Conservation (phyloP, 2,329 filamentous ascomycete species). For the Aspergillus chevalieri region DNA sequence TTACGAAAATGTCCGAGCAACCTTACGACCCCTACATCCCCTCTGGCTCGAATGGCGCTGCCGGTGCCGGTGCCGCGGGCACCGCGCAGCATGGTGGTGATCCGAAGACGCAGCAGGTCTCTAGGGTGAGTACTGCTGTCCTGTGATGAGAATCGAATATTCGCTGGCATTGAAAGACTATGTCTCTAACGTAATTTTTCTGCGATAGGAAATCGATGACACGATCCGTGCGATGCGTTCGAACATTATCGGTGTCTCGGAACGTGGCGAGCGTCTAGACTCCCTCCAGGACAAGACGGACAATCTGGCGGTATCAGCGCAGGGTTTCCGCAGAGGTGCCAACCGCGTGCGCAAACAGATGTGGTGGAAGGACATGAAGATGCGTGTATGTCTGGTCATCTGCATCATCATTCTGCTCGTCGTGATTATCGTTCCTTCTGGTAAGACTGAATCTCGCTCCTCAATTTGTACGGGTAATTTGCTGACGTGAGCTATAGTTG, state of each 20-base stretch:
- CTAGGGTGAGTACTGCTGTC: conserved; percentile 63
- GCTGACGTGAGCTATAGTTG: conserved; percentile 25
- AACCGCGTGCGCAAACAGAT: conserved; percentile 95
- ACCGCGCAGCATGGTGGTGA: conserved; percentile 49
- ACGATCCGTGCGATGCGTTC: conserved; percentile 93
- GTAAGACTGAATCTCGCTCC: conserved; percentile 48
- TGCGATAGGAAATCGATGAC: conserved; percentile 83
- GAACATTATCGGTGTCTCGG: conserved; percentile 94
- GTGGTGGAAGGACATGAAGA: conserved; percentile 99
- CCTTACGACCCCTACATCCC: conserved; percentile 90
- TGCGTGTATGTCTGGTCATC: conserved; percentile 91
- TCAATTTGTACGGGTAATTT: background rate
- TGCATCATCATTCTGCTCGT: conserved; percentile 87
- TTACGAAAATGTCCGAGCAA: conserved; percentile 50
- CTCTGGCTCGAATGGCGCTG: conserved; percentile 49
- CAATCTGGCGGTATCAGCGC: conserved; percentile 85
- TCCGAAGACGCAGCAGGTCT: conserved; percentile 65
- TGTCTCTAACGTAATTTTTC: conserved; percentile 3
- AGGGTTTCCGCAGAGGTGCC: conserved; percentile 91
- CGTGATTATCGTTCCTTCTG: conserved; percentile 88
- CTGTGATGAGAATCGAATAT: background rate
- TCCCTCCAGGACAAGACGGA: conserved; percentile 87
- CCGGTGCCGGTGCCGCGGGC: conserved; percentile 44
- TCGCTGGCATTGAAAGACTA: background rate
- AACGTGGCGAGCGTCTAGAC: conserved; percentile 85